Base-by-base conservation (phyloP, 805 yeast genomes). In the Starmerella tilneyi region DNA sequence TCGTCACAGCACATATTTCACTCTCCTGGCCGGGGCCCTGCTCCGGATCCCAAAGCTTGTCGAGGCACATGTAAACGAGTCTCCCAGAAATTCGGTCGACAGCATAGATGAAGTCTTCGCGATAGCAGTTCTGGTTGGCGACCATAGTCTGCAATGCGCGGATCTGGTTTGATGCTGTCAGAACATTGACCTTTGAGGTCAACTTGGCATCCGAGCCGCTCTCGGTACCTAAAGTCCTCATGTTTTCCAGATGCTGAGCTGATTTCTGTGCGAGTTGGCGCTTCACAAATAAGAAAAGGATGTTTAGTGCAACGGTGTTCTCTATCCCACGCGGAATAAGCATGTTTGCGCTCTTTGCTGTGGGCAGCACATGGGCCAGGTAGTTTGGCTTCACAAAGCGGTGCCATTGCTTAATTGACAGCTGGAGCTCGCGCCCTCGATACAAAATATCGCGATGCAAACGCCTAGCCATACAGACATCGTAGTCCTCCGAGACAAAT, bases 401-500 rank as follows among this genome's bases (percentile, higher is more conserved):
- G 51, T 83, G 79, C 97, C 97, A 92, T 59, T 92, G 98, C 53
- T 75, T 72, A 48, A 92, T 71, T 15, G 88, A 81, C 1, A 95
- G 94, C 4, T 65, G 69, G 28, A 88, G 66, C 55, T 88, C 95
- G 48, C 98, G 69, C 1, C 94, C 95, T 49, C 98, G 69, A 49
- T 80, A 78, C 12, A 83, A 70, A 43, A 85, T 86, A 61, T 92
- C 98, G 57, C 98, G 71, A 4, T 84, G 76, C 35, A 92, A 66
- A 56, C 98, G 70, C 56, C 98, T 71, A 4, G 95, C 88, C 55
- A 92, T 70, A 63, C 98, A 92, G 13, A 89, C 75, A 59, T 92
- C 98, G 54, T 86, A 69, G 57, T 88, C 97, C 2, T 96, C 92
- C 55, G 89, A 96, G 3, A 92, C 96, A 61, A 78, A 92, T 16